Conservation (phyloP, 73 alveolate species). For the Durusdinium trenchii region DNA sequence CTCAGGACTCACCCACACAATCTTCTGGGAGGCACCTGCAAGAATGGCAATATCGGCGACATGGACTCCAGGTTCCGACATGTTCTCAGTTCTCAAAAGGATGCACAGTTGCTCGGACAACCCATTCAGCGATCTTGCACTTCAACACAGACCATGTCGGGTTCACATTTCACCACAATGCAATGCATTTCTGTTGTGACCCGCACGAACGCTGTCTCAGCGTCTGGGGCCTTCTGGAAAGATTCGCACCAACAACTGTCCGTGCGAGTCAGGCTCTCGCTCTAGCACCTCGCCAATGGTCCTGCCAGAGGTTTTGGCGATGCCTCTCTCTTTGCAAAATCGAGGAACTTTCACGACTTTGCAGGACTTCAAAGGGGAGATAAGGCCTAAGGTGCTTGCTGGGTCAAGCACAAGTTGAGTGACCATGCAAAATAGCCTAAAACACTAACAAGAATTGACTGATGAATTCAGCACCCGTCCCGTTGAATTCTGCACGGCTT, state of each 20-base stretch:
- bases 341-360: not conserved
- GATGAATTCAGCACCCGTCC: constrained; percentile 26
- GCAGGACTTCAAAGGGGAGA: too few relatives aligned
- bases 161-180: not conserved
- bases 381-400: not conserved
- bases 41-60: too few relatives aligned
- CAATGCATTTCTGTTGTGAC: not conserved
- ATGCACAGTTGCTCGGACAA: too few relatives aligned
- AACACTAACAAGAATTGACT: too few relatives aligned
- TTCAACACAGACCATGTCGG: not conserved
- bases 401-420: not conserved
- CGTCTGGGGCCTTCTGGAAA: constrained; percentile 10
- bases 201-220: not conserved
- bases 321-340: not conserved
- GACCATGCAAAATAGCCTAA: not conserved
- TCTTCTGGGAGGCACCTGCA: constrained; percentile 67
- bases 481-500: constrained; percentile 93
- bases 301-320: not conserved
- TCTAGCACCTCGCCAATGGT: constrained; percentile 71
- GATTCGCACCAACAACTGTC: constrained; percentile 80
- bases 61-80: too few relatives aligned
- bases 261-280: constrained; percentile 63
- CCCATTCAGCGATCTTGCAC: too few relatives aligned
- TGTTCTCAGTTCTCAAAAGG: too few relatives aligned
- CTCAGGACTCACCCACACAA: constrained; percentile 62